These are phyloP conservation scores for Parafenestella ontariensis DNA, from an alignment of 2,329 filamentous ascomycete species.

Conservation along the genomic window DNA sequence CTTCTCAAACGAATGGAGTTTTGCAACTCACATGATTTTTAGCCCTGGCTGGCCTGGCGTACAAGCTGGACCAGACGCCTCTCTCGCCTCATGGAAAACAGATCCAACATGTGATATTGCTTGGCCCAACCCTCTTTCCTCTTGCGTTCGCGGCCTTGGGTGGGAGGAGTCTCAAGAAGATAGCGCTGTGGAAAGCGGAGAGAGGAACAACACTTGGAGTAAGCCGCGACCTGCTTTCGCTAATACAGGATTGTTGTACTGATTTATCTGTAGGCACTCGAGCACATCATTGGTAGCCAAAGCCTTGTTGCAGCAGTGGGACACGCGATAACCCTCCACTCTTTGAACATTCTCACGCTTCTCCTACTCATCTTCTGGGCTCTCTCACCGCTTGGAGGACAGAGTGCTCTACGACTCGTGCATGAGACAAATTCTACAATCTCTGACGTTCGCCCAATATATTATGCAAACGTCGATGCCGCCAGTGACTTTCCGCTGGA, in stretches of 20 bases:
- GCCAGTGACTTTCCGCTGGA: not conserved
- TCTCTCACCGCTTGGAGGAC: slow-evolving; percentile 30
- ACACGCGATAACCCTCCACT: slow-evolving; percentile 8
- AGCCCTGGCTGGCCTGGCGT: slow-evolving; percentile 4
- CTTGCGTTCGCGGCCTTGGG: slow-evolving; percentile 5
- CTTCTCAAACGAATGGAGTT: not conserved
- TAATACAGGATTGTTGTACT: not conserved
- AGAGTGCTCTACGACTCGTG: slow-evolving; percentile 24
- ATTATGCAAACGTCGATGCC: slow-evolving; percentile 8
- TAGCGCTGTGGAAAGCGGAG: slow-evolving; percentile 7
- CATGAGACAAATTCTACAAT: slow-evolving; percentile 8
- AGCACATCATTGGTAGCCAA: slow-evolving; percentile 10
- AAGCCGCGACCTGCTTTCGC: not conserved
- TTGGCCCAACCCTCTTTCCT: slow-evolving; percentile 6
- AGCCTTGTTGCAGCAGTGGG: slow-evolving; percentile 7
- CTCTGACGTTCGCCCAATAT: slow-evolving; percentile 1
- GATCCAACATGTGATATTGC: slow-evolving; percentile 1
- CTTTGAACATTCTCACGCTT: slow-evolving; percentile 7
- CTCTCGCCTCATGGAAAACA: not conserved
- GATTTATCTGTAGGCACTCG: not conserved
- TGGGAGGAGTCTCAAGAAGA: slow-evolving; percentile 7
- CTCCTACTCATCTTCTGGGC: slow-evolving; percentile 22
- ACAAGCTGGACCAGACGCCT: slow-evolving; percentile 1
- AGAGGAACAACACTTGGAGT: slow-evolving; percentile 5
- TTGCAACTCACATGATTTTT: not conserved